phyloP scores from a whole-genome alignment of 2,329 filamentous ascomycete species.

The Ophiostoma sp. region DNA sequence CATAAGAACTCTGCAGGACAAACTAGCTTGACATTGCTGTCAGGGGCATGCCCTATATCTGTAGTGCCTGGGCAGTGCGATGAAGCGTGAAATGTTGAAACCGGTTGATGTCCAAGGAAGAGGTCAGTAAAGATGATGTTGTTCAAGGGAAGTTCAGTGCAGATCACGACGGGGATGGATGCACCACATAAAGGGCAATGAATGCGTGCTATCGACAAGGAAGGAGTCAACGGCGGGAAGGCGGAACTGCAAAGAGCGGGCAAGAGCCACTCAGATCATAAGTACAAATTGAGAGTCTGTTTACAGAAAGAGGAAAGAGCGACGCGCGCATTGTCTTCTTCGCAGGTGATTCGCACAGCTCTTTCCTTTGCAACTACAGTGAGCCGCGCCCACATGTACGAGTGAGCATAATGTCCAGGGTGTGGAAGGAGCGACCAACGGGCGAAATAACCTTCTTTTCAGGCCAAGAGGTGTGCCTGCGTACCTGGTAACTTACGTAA shows the following conservation, averaged over 20 bases:
- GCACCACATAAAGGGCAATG: not conserved
- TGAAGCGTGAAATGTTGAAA: not conserved
- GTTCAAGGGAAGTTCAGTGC: too few species aligned
- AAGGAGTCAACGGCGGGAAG: not conserved
- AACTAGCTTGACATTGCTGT: not conserved
- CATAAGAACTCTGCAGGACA: not conserved
- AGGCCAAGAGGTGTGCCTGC: not conserved
- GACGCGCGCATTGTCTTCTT: not conserved
- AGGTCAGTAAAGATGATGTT: too few species aligned
- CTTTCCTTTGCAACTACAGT: not conserved
- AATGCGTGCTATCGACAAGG: not conserved
- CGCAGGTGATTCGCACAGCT: too few species aligned
- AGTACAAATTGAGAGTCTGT: too few species aligned
- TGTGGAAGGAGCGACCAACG: not conserved
- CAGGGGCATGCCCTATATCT: too few species aligned
- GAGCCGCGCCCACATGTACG: not conserved
- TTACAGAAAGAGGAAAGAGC: not conserved
- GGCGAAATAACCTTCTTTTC: not conserved
- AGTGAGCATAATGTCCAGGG: not conserved
- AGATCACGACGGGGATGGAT: too few species aligned
- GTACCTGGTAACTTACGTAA: constrained; percentile 1
- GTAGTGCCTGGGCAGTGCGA: not conserved
- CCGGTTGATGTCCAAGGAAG: too few species aligned
- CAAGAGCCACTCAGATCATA: too few species aligned
- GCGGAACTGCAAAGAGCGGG: not conserved